These are phyloP conservation scores for Saccharomycopsis javanensis DNA, from an alignment of 805 yeast species.

Conservation along the genomic window DNA sequence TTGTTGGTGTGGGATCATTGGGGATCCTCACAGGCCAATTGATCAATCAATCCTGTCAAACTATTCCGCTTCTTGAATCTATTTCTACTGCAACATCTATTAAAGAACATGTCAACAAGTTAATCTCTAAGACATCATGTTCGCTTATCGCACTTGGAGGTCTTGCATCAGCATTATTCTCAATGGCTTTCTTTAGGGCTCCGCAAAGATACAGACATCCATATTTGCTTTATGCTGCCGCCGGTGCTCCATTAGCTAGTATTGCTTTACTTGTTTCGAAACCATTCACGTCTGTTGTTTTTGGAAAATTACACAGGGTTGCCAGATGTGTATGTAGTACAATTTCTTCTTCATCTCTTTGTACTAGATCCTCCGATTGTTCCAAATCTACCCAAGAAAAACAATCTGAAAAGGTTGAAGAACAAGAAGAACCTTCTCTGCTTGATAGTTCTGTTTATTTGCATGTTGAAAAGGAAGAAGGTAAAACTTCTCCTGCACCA, in stretches of 20 bases:
- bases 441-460: conserved; percentile 38
- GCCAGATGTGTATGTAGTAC: neutral
- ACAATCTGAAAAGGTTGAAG: conserved; percentile 22
- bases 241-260: conserved; percentile 40
- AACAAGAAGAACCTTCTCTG: conserved; percentile 30
- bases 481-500: conserved; percentile 19
- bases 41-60: conserved; percentile 23
- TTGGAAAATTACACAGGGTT: neutral
- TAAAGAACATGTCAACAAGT: conserved; percentile 18
- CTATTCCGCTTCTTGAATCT: conserved; percentile 10
- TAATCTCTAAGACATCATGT: conserved; percentile 22
- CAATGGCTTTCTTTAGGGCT: conserved; percentile 46
- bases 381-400: conserved; percentile 11
- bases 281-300: conserved; percentile 22
- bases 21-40: conserved; percentile 54
- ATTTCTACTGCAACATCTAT: conserved; percentile 1
- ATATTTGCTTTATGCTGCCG: conserved; percentile 55
- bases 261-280: conserved; percentile 21
- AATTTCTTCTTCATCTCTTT: conserved; percentile 1
- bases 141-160: conserved; percentile 33
- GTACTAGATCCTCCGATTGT: conserved; percentile 3
- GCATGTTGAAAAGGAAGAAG: conserved; percentile 26
- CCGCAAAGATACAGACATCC: conserved; percentile 57
- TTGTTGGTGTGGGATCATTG: conserved; percentile 55
- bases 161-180: conserved; percentile 41